Evolutionary conservation across 164 flowering plant genomes (phyloP), one percentile per base, ranked within the genome.

Genomic region (Umbilicus rupestris): DNA sequence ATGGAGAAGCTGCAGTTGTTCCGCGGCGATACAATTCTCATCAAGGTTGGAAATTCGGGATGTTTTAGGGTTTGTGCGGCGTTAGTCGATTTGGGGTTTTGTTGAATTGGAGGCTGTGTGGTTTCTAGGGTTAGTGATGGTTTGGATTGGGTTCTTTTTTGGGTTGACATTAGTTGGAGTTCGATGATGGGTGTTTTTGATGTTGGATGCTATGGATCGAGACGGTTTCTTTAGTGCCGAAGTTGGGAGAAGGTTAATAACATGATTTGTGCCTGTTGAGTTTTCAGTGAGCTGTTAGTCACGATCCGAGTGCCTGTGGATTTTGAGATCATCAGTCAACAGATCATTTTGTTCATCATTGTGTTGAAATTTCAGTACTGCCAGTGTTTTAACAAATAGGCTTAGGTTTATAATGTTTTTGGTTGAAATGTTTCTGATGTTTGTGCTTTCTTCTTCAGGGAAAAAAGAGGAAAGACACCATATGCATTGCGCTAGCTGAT

Each of bases 401-500:
- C 37, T 35, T 35, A 35, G 37, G 37, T 0, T 35, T 3, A 35
- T 35, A 35, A 0, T 22, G 16, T 5, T 20, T 28, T 58, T 58
- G 37, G 20, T 22, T 7, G 20, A 20, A 14, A 10, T 12, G 28
- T 39, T 52, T 39, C 4, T 26, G 39, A 20, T 49, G 10, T 64
- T 67, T 46, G 66, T 7, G 64, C 0, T 64, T 55, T 22, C 29
- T 19, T 47, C 19, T 20, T 20, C 69, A 78, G 81, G 81, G 81
- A 1, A 78, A 78, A 75, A 78, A 78, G 47, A 58, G 78, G 9
- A 75, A 67, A 41, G 78, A 78, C 45, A 78, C 81, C 30, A 63
- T 78, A 12, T 75, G 78, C 66, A 75, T 78, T 66, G 80, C 78
- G 37, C 69, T 78, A 58, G 77, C 75, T 67, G 81, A 78, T 69